A percentile compares a stretch with the other conserved stretches of the same genome.
Evolutionary conservation across 2,329 filamentous ascomycete species (phyloP).

Genomic region (Calonectria pauciramosa): DNA sequence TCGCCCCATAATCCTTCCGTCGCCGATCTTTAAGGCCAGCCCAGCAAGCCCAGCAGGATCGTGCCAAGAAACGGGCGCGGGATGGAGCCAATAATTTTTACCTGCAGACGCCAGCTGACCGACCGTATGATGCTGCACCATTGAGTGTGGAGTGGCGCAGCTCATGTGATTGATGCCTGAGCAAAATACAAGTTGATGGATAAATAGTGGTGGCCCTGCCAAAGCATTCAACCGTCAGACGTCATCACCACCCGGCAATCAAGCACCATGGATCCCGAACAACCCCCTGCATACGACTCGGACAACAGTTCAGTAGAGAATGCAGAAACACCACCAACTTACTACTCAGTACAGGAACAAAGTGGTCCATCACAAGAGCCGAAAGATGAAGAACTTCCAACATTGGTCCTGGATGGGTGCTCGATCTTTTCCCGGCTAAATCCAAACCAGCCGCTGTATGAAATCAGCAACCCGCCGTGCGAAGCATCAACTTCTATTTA

Average conservation of each 20-base stretch:
- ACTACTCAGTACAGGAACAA: background rate
- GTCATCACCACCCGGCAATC: no score
- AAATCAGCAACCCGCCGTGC: conserved; percentile 41
- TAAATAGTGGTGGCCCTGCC: background rate
- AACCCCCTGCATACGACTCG: conserved; percentile 1
- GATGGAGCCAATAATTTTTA: background rate
- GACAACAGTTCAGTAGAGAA: background rate
- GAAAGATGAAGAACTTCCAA: conserved; percentile 28
- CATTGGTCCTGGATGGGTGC: conserved; percentile 38
- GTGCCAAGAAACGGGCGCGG: background rate
- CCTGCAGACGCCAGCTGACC: background rate
- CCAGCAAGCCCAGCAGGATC: no score
- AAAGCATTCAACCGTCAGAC: no score
- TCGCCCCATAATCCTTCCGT: background rate
- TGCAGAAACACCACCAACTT: background rate
- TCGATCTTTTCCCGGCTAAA: conserved; percentile 38
- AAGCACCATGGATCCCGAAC: conserved; percentile 4
- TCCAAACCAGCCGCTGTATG: conserved; percentile 40
- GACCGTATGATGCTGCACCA: background rate
- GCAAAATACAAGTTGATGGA: background rate
- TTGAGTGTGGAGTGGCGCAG: background rate
- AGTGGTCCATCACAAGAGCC: background rate
- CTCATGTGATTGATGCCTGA: background rate
- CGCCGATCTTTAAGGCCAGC: background rate
- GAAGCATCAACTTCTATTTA: conserved; percentile 36